A percentile compares a stretch with the other conserved stretches of the same genome.
phyloP scores from a whole-genome alignment of 228 moss, liverwort and hornwort genomes.

The Sphagnum fallax region DNA sequence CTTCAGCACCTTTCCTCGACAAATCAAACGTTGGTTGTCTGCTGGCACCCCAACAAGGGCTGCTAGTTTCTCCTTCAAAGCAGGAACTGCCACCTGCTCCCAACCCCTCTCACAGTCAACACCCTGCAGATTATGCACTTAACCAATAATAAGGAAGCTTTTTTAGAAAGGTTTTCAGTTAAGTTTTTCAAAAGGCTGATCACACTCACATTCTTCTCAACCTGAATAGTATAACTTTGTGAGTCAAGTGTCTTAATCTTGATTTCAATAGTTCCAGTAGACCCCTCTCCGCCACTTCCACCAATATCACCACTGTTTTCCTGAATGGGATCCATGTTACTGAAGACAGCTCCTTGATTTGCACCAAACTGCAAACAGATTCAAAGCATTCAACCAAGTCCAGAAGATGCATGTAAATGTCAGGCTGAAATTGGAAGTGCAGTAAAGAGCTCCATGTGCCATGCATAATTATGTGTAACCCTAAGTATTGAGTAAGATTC shows the following conservation, averaged over 20 bases:
- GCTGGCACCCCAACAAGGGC: slow-evolving; percentile 77
- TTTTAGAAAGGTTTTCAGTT: background rate
- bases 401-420: too few relatives aligned
- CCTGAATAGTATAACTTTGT: slow-evolving; percentile 73
- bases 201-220: slow-evolving; percentile 68
- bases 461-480: too few relatives aligned
- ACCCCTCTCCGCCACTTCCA: slow-evolving; percentile 28
- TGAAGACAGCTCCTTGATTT: background rate
- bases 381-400: too few relatives aligned
- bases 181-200: too few relatives aligned
- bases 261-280: slow-evolving; percentile 75
- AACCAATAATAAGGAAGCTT: too few relatives aligned
- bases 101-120: background rate
- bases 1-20: slow-evolving; percentile 91
- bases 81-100: slow-evolving; percentile 71
- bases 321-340: slow-evolving; percentile 37
- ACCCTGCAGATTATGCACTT: too few relatives aligned
- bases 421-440: too few relatives aligned
- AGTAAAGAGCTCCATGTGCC: too few relatives aligned
- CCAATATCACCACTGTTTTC: slow-evolving; percentile 48
- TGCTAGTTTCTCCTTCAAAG: slow-evolving; percentile 84
- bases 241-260: slow-evolving; percentile 95
- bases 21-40: slow-evolving; percentile 90
- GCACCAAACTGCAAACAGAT: too few relatives aligned
- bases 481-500: too few relatives aligned